These are phyloP conservation scores for Mesotaenium endlicherianum DNA, from an alignment of 139 green algal species.

Conservation along the genomic window DNA sequence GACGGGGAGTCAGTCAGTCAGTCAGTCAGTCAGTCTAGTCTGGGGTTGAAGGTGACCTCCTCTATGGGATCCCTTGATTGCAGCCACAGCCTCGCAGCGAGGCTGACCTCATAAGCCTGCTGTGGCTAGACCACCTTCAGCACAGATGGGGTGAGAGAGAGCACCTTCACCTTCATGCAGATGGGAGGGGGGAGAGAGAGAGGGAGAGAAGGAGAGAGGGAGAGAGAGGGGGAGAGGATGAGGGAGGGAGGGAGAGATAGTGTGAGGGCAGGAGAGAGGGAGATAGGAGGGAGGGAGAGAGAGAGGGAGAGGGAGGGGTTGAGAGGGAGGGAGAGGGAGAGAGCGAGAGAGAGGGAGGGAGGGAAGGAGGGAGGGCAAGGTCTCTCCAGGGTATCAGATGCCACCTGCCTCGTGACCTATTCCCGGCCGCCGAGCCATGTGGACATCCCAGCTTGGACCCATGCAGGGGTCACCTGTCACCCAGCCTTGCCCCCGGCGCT, in stretches of 20 bases:
- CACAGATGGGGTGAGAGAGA: too few species aligned
- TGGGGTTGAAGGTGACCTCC: too few species aligned
- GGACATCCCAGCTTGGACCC: neutral
- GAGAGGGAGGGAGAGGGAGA: neutral
- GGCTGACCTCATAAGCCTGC: too few species aligned
- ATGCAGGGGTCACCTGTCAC: neutral
- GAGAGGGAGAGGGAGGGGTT: neutral
- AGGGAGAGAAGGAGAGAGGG: neutral
- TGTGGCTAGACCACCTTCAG: too few species aligned
- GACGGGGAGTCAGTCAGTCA: too few species aligned
- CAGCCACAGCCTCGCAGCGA: too few species aligned
- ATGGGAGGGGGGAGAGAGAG: neutral
- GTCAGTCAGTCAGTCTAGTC: too few species aligned
- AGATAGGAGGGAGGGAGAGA: neutral
- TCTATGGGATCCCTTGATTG: too few species aligned
- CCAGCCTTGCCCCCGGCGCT: neutral
- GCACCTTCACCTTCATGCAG: too few species aligned
- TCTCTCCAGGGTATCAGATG: neutral
- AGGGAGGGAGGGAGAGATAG: neutral
- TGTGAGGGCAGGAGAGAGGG: neutral
- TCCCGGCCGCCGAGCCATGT: too few species aligned
- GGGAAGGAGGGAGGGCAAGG: neutral
- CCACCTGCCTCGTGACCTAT: too few species aligned
- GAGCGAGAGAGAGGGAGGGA: neutral
- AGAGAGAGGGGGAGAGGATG: neutral